Conservation (phyloP, 768 basidiomycete species). For the Boletus vinaceobasis region DNA sequence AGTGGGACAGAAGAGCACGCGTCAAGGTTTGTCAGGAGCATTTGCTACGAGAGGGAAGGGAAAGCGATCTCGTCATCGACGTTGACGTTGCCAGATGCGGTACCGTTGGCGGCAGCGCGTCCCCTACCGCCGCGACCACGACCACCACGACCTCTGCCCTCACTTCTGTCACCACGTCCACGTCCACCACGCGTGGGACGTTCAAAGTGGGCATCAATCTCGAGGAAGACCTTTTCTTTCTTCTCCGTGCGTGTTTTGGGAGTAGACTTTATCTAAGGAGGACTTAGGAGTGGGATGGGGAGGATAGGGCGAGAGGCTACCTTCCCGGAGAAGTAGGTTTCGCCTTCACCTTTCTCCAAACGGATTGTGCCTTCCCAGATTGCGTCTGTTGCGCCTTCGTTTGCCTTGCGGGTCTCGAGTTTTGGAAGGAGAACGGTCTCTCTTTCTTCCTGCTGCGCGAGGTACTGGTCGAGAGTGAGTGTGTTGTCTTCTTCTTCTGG, state of each 20-base stretch:
- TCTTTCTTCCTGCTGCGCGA: conserved; percentile 74
- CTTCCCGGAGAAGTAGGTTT: conserved; percentile 88
- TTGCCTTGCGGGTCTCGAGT: conserved; percentile 73
- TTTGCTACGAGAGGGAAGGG: conserved; percentile 70
- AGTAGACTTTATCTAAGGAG: conserved; percentile 53
- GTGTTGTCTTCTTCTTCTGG: conserved; percentile 90
- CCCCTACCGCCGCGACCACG: conserved; percentile 43
- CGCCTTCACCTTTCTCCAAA: conserved; percentile 61
- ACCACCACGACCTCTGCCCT: conserved; percentile 44
- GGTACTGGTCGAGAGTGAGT: conserved; percentile 90
- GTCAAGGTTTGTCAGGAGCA: conserved; percentile 4
- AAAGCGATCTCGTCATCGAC: conserved; percentile 86
- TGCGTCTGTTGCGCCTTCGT: conserved; percentile 70
- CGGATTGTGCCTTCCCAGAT: conserved; percentile 71
- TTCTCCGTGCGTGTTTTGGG: conserved; percentile 74
- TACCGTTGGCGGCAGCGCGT: conserved; percentile 42
- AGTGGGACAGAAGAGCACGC: conserved; percentile 1
- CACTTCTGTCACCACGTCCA: conserved; percentile 48
- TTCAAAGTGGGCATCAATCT: conserved; percentile 88
- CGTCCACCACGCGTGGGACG: conserved; percentile 70
- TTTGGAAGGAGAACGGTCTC: conserved; percentile 60
- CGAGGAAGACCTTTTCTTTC: conserved; percentile 88
- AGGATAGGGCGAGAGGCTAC: conserved; percentile 39
- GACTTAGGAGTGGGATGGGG: conserved; percentile 1
- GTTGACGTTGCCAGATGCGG: conserved; percentile 45